Percentiles rank a stretch among this genome's conserved stretches.
These are phyloP conservation scores for Coemansia sp. DNA, from an alignment of 371 early-diverging fungal genomes.

Conservation along the genomic window DNA sequence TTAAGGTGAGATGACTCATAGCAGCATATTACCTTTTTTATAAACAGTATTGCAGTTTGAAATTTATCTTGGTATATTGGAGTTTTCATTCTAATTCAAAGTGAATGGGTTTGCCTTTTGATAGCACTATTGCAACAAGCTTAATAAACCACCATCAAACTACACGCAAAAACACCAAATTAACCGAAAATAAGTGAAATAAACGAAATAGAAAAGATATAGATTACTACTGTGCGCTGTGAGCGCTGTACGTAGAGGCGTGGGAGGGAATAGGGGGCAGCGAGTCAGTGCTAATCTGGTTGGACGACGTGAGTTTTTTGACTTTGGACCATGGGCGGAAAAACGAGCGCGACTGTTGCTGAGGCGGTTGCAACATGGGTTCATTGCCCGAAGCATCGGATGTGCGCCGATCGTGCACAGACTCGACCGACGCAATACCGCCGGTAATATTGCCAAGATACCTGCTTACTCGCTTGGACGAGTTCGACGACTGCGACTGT, in stretches of 20 bases:
- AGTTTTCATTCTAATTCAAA: too few species aligned
- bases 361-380: slow-evolving; percentile 7
- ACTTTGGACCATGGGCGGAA: slow-evolving; percentile 49
- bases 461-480: slow-evolving; percentile 32
- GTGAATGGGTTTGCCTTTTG: too few species aligned
- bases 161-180: too few species aligned
- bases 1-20: too few species aligned
- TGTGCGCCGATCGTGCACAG: slow-evolving; percentile 29
- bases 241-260: slow-evolving; percentile 28
- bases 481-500: slow-evolving; percentile 4
- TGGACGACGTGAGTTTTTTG: slow-evolving; percentile 45
- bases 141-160: too few species aligned
- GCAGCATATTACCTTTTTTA: too few species aligned
- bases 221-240: not conserved
- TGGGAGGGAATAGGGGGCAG: slow-evolving; percentile 40
- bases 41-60: too few species aligned
- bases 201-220: not conserved
- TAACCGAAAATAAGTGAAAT: too few species aligned
- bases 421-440: slow-evolving; percentile 5
- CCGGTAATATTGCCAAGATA: slow-evolving; percentile 25
- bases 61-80: too few species aligned
- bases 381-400: slow-evolving; percentile 29
- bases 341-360: slow-evolving; percentile 31
- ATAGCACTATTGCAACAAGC: too few species aligned
- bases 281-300: slow-evolving; percentile 41